Conservation (phyloP, 2,329 filamentous ascomycete species). For the Hirsutella thompsonii region DNA sequence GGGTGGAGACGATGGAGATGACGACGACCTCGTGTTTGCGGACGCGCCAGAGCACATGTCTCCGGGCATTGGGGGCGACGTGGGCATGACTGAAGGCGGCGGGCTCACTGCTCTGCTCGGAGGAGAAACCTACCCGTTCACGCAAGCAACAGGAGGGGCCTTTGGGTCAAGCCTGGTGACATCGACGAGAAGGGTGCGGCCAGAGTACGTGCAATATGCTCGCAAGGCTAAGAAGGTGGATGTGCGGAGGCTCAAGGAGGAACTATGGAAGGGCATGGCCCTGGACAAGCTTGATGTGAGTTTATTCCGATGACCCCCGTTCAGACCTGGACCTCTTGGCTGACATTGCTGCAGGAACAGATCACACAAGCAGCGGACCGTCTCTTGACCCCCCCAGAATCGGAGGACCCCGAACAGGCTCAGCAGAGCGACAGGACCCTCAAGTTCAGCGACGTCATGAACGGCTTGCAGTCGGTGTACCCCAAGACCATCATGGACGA, state of each 20-base stretch:
- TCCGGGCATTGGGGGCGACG: constrained; percentile 42
- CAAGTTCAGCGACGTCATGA: constrained; percentile 88
- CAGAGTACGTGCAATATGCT: constrained; percentile 59
- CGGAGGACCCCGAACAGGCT: constrained; percentile 16
- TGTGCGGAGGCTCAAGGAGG: constrained; percentile 54
- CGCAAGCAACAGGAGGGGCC: constrained; percentile 27
- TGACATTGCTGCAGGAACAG: constrained; percentile 1
- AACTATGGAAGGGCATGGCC: constrained; percentile 55
- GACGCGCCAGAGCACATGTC: constrained; percentile 72
- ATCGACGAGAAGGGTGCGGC: constrained; percentile 46
- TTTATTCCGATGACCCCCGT: constrained; percentile 1
- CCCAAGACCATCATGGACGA: constrained; percentile 77
- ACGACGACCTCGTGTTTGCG: constrained; percentile 62
- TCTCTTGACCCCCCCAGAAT: constrained; percentile 16
- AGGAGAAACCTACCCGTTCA: constrained; percentile 33
- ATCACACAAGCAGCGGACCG: not conserved
- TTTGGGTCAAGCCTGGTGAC: constrained; percentile 59
- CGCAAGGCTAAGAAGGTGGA: constrained; percentile 61
- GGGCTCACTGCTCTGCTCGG: constrained; percentile 39
- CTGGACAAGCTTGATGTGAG: constrained; percentile 40
- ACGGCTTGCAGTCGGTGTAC: constrained; percentile 75
- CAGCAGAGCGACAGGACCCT: constrained; percentile 39
- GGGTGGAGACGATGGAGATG: constrained; percentile 46
- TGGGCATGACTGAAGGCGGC: constrained; percentile 29
- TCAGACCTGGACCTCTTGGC: not conserved